Base-by-base conservation (phyloP, 1,139 yeast species). In the Magnusiomyces suaveolens region DNA sequence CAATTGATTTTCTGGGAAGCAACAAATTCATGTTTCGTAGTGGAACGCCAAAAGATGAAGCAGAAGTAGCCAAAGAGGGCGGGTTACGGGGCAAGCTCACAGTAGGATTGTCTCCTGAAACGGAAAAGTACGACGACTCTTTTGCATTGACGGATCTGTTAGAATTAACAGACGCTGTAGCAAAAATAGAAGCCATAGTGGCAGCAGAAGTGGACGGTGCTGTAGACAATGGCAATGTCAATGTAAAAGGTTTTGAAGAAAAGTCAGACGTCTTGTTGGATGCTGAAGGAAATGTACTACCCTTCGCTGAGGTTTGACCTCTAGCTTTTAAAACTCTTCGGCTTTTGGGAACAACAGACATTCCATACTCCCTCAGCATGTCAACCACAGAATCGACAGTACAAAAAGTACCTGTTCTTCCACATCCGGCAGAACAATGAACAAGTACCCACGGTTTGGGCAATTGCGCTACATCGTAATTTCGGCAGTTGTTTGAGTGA, bases 351-450 rank as follows among this genome's bases (percentile, higher is more conserved):
- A 23, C n/a, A 21, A 21, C 23, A 32, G 41, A 46, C 50, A 51
- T 53, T 25, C 41, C 60, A 21, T 59, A 61, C 14, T 59, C 65
- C 24, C 57, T 56, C 50, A 78, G 63, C 12, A 80, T 67, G 58
- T 78, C 80, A 41, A 83, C 65, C 26, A 85, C 72, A 18, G 84
- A 74, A 68, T 87, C 96, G 43, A 86, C 75, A 0, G 94, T 77
- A 56, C 89, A 83, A 60, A 87, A 84, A 0, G 90, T 87, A 1
- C 96, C 96, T 0, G 96, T 87, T 60, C 96, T 78, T 1, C 96
- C 96, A 69, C 96, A 87, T 0, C 96, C 96, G 0, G 96, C 96
- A 3, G 90, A 83, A 67, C 96, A 87, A 67, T 88, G 96, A 10
- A 87, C 87, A 32, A 86, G 69, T 0, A 83, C 71, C 58, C 58